Base-by-base conservation (phyloP, 805 yeast species). In the Myxozyma udenii region DNA sequence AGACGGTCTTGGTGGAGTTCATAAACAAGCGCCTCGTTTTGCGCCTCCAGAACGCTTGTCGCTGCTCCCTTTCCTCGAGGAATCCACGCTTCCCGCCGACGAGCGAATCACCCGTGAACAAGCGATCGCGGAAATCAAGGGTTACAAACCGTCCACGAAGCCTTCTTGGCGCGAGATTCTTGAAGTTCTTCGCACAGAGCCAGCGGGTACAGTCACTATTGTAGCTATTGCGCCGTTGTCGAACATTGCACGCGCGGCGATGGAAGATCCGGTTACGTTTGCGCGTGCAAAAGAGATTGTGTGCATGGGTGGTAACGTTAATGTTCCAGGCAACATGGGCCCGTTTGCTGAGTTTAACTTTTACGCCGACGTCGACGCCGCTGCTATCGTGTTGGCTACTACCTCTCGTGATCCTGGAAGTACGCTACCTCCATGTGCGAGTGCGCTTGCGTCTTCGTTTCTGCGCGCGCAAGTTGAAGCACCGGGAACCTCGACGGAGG, bases 281-380 rank as follows among this genome's bases (percentile, higher is more conserved):
- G 41, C 66, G 19, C 60, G 71, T 4, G 59, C 44, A 26, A 67
- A 65, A 49, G 61, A 65, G 48, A 63, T 72, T 14, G 64, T 71
- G 11, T 60, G 66, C 50, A 72, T 72, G 76, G 76, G 74, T 33
- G 76, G 71, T 5, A 66, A 70, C 7, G 46, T 72, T 37, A 47
- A 57, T 16, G 57, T 41, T 30, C 68, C 69, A 5, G 76, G 76
- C 5, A 72, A 72, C 51, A 67, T 69, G 52, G 68, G 73, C 4
- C 75, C 76, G 2, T 35, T 58, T 5, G 75, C 74, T 3, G 76
- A 72, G 57, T 72, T 72, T 65, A 72, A 72, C 50, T 69, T 71
- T 18, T 70, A 58, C 46, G 67, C 75, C 2, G 76, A 72, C 48
- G 70, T 74, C 2, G 48, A 66, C 16, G 75, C 75, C 1, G 71